Evolutionary conservation across 257 asterid species (phyloP).

Genomic region (Rehmannia glutinosa): DNA sequence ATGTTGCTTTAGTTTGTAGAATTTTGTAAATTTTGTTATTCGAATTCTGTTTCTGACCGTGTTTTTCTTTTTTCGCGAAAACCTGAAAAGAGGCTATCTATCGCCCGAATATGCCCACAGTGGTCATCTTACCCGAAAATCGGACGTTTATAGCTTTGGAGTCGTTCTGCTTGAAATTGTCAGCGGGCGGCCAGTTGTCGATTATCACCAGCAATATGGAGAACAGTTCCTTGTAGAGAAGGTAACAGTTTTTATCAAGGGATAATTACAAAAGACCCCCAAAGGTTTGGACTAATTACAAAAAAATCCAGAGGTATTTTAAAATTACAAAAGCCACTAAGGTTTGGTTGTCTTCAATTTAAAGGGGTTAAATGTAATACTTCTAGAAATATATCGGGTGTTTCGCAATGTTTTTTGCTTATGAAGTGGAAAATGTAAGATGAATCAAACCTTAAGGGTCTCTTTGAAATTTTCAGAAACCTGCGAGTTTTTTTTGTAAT

Average conservation of each 20-base stretch:
- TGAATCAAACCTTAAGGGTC: no score
- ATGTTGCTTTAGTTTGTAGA: background rate
- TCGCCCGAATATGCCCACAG: conserved; percentile 81
- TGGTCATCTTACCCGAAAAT: conserved; percentile 71
- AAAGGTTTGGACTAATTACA: no score
- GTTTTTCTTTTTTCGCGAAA: background rate
- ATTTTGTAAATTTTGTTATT: background rate
- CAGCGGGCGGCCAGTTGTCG: conserved; percentile 53
- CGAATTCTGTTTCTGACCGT: conserved; percentile 16
- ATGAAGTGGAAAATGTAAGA: no score
- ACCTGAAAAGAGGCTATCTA: conserved; percentile 58
- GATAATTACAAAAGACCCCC: no score
- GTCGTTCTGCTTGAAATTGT: conserved; percentile 65
- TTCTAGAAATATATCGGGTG: no score
- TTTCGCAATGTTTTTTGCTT: no score
- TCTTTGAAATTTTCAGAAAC: no score
- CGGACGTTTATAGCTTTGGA: conserved; percentile 85
- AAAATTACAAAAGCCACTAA: no score
- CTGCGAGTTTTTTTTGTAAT: no score
- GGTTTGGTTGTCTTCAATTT: no score
- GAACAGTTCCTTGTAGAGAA: conserved; percentile 69
- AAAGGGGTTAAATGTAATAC: no score
- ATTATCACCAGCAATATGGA: conserved; percentile 54
- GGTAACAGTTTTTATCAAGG: conserved; percentile 31
- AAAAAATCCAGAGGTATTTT: no score